Evolutionary conservation across 2,329 filamentous ascomycete species (phyloP), one percentile per base, ranked within the genome.

Genomic region (Colletotrichum viniferum): DNA sequence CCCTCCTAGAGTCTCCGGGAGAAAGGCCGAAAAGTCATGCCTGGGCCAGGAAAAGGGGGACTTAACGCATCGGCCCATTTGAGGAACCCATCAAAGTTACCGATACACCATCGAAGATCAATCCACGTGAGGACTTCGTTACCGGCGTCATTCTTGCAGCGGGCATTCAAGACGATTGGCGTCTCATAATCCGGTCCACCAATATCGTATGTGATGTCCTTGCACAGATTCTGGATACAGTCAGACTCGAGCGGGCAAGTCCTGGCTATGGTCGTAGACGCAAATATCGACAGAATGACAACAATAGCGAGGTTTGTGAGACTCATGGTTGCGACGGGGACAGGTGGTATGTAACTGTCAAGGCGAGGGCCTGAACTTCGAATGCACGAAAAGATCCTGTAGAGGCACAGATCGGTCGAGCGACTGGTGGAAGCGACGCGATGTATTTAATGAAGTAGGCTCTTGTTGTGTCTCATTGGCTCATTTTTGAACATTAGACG

Each of bases 401-500:
- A 13, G 43, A 48, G n/a, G 43, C 18, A 0, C 43, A 7, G 2
- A 48, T 21, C 5, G 2, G 43, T 0, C n/a, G 43, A 48, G 43
- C 0, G 5, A 48, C 4, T 7, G 3, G 18, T 7, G 43, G 3
- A 48, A 1, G 5, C n/a, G 6, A 10, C 10, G 1, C 5, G 9
- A 12, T 48, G 10, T 21, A 9, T 21, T 48, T 48, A 48, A 4
- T 48, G 0, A 21, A 48, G 2, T 21, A 48, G 3, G n/a, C 3
- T 21, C 14, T n/a, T 1, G 7, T 4, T 7, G 4, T 3, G 0
- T 13, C 43, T 21, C 2, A 13, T 0, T 3, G 2, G 1, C n/a
- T 48, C 43, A 18, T 48, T 4, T n/a, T 48, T 12, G 2, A 4
- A 7, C 10, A 52, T 21, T 13, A 2, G 3, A 21, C 6, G 1